phyloP scores from a whole-genome alignment of 2,329 filamentous ascomycete genomes.

The Pseudocercospora fijiensis region DNA sequence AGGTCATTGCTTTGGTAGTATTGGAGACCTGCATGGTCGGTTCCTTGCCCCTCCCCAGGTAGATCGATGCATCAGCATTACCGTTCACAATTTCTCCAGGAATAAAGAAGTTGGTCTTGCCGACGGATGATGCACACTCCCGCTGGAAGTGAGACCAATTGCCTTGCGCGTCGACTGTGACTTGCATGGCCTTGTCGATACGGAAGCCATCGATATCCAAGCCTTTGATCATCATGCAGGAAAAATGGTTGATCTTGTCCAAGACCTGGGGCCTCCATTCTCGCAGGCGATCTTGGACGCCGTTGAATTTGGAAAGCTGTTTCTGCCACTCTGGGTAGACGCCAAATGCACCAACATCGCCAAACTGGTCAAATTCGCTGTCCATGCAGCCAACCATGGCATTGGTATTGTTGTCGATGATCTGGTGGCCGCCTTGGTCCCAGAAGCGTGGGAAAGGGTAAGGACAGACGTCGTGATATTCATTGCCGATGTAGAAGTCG shows the following conservation, averaged over 20 bases:
- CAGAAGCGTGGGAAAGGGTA: slow-evolving; percentile 63
- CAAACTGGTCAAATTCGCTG: slow-evolving; percentile 65
- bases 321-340: slow-evolving; percentile 63
- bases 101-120: slow-evolving; percentile 64
- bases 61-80: slow-evolving; percentile 60
- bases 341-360: slow-evolving; percentile 63
- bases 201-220: slow-evolving; percentile 68
- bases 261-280: slow-evolving; percentile 62
- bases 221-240: slow-evolving; percentile 61
- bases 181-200: slow-evolving; percentile 66
- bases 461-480: slow-evolving; percentile 49
- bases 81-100: slow-evolving; percentile 64
- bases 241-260: slow-evolving; percentile 59
- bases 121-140: slow-evolving; percentile 56
- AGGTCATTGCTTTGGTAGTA: slow-evolving; percentile 51
- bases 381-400: slow-evolving; percentile 58
- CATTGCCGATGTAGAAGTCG: slow-evolving; percentile 58
- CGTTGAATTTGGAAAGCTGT: slow-evolving; percentile 65
- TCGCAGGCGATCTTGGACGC: slow-evolving; percentile 65
- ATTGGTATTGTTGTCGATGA: slow-evolving; percentile 49
- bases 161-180: slow-evolving; percentile 61
- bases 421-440: slow-evolving; percentile 56
- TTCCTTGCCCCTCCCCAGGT: slow-evolving; percentile 62
- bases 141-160: slow-evolving; percentile 59
- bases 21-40: slow-evolving; percentile 54